phyloP scores from a whole-genome alignment of 2,329 filamentous ascomycete genomes.

The Colletotrichum sp. region DNA sequence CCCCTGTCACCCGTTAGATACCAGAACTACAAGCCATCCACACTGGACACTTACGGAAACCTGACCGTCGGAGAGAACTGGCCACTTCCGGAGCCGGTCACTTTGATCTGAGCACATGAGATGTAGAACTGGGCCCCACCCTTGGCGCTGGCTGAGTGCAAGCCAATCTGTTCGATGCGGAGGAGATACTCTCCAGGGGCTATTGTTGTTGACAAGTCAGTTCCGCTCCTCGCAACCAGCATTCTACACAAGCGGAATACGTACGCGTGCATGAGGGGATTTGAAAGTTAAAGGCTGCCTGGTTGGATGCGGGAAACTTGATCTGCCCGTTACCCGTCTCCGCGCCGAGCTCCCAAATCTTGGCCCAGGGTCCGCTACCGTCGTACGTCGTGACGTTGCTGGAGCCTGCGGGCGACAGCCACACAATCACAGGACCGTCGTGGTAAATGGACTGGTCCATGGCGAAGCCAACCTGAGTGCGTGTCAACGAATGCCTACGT shows the following conservation, averaged over 20 bases:
- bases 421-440: conserved; percentile 13
- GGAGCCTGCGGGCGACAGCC: conserved; percentile 13
- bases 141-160: conserved; percentile 34
- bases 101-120: conserved; percentile 36
- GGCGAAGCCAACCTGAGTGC: not conserved
- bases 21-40: not conserved
- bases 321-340: conserved; percentile 12
- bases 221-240: not conserved
- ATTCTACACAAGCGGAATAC: not conserved
- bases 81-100: conserved; percentile 20
- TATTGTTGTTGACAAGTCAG: no score
- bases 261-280: conserved; percentile 18
- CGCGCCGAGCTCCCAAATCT: conserved; percentile 16
- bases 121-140: conserved; percentile 41
- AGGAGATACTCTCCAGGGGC: conserved; percentile 34
- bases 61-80: conserved; percentile 11
- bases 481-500: not conserved
- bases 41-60: conserved; percentile 7
- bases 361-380: conserved; percentile 13
- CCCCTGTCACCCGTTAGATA: not conserved
- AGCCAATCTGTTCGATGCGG: conserved; percentile 39
- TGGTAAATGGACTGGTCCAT: conserved; percentile 18
- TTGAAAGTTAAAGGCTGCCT: conserved; percentile 14
- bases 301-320: conserved; percentile 14
- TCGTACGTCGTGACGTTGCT: conserved; percentile 10